A percentile compares a stretch with the other conserved stretches of the same genome.
phyloP scores from a whole-genome alignment of 768 basidiomycete species.

The Phanerochaete sordida region DNA sequence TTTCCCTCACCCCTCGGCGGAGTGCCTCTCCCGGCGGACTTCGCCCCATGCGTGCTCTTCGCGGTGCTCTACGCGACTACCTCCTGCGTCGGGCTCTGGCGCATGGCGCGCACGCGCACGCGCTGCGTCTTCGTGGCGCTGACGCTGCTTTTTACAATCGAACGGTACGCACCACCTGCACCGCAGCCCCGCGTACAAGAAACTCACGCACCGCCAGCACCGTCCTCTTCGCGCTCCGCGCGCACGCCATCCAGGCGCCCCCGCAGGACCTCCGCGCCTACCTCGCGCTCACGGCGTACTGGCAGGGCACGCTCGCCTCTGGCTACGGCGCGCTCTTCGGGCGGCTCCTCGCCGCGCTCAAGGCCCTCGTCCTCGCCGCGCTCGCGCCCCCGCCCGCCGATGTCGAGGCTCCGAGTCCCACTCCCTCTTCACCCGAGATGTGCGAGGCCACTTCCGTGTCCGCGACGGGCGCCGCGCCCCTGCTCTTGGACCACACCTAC shows the following conservation, averaged over 20 bases:
- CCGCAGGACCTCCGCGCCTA: neutral
- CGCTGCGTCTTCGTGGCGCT: conserved; percentile 9
- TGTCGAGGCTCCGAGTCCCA: no score
- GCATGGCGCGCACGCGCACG: conserved; percentile 14
- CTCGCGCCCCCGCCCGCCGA: neutral
- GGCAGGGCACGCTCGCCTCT: conserved; percentile 3
- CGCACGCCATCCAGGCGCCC: conserved; percentile 2
- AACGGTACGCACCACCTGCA: conserved; percentile 15
- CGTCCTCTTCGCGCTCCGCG: neutral
- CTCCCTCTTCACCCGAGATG: no score
- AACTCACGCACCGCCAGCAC: neutral
- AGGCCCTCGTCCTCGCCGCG: neutral
- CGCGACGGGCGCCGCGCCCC: no score
- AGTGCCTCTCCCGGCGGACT: conserved; percentile 14
- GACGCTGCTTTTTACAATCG: conserved; percentile 14
- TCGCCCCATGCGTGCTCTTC: conserved; percentile 24
- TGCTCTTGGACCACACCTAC: no score
- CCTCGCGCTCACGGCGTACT: conserved; percentile 11
- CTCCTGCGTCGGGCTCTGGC: conserved; percentile 14
- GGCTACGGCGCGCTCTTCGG: conserved; percentile 4
- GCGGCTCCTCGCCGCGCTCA: neutral
- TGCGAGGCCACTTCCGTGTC: no score
- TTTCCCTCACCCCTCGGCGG: conserved; percentile 10
- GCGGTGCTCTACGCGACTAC: conserved; percentile 15
- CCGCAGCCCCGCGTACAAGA: no score